Base-by-base conservation (phyloP, 2,329 filamentous ascomycete genomes). In the Drechslera avenae region DNA sequence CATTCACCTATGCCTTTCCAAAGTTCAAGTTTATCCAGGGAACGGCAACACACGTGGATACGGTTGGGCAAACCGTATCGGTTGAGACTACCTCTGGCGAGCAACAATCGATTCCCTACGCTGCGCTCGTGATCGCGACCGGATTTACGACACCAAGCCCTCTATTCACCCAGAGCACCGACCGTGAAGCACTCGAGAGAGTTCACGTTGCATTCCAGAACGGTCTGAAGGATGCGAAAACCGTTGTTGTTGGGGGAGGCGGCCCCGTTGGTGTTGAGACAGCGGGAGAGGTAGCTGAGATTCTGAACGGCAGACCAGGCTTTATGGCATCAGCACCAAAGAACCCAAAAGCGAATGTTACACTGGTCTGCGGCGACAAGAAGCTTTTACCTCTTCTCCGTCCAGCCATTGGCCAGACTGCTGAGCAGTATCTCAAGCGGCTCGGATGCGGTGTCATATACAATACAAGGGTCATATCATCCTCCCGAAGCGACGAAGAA, bases 41-140 rank as follows among this genome's bases (percentile, higher is more conserved):
- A 13, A 73, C 71, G 12, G 82, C 78, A 4, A 82, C 76, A 7
- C 70, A 71, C 2, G 69, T 85, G 19, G 76, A 84, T 50, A 57
- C 73, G 0, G 65, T 72, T 6, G 68, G 60, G 3, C 78, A 80
- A 41, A 79, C 71, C 0, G 77, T 86, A 3, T 62, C 64, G 26
- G 61, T 72, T 2, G 60, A 59, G 16, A 74, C 70, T 14, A 71
- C 64, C 16, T 64, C 67, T 17, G 68, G 60, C 50, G 69, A 65
- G 49, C 63, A 66, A 34, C 60, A 61, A 36, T 60, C 57, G 7
- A 62, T 84, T 19, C 62, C 73, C 4, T 85, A 81, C 63, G 75
- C 81, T 45, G 77, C 80, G 10, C 76, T 85, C 7, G 74, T 85
- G 33, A 80, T 85, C 56, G 81, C 82, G 3, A 83, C 82, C 1